Base-by-base conservation (phyloP, 352 stramenopile genomes). In the Paralagenidium karlingii region DNA sequence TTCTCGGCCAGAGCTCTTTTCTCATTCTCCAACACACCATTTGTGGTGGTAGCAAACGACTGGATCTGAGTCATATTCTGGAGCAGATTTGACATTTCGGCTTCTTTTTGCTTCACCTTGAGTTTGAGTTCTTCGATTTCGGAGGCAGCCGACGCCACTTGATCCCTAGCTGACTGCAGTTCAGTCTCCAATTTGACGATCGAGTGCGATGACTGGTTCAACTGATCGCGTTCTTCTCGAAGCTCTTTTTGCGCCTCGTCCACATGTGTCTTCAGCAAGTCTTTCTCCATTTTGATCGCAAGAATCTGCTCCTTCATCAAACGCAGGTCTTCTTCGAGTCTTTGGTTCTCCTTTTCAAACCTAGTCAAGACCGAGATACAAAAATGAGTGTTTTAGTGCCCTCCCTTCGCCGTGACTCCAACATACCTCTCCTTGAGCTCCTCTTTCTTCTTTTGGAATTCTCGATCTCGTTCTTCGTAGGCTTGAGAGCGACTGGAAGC, bases 81-180 rank as follows among this genome's bases (percentile, higher is more conserved):
- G 3, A 36, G 19, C 30, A 36, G 18, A 16, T 41, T 3, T 7
- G 21, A 34, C 36, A 34, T 34, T 41, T 41, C 36, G 18, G 21
- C 36, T 7, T 32, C 8, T 41, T 41, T 41, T 39, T 41, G 27
- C 36, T 41, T 34, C 8, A 41, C 7, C 22, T 41, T 41, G 3
- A 40, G 18, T 41, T 41, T 41, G 15, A 20, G 27, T 7, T 41
- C 36, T 13, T 33, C 13, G 28, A 33, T 33, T 33, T 33, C 28
- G 16, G 16, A n/a, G n/a, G n/a, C n/a, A n/a, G n/a, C n/a, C n/a
- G n/a, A n/a, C n/a, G n/a, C n/a, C n/a, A n/a, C n/a, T n/a, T n/a
- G n/a, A n/a, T n/a, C n/a, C n/a, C n/a, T n/a, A n/a, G n/a, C n/a
- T n/a, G n/a, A n/a, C n/a, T n/a, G n/a, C n/a, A n/a, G n/a, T n/a